A percentile compares a stretch with the other conserved stretches of the same genome.
Conservation (phyloP, 257 asterid species). For the Salvia miltiorrhiza region DNA sequence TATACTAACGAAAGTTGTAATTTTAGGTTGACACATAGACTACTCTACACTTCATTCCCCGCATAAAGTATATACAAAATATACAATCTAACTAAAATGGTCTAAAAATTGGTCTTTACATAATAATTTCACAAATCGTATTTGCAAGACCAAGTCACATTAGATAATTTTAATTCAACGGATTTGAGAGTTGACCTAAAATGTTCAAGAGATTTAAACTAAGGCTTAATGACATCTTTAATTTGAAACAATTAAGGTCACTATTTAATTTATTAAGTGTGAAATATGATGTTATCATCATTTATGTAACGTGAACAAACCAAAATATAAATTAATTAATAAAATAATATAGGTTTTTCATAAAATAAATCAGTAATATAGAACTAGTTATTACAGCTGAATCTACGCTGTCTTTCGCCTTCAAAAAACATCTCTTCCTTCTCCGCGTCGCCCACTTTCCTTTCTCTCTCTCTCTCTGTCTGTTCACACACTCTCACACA, state of each 20-base stretch:
- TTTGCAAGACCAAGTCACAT: too few relatives aligned
- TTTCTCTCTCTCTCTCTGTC: constrained; percentile 1
- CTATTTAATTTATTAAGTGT: background rate
- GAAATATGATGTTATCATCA: background rate
- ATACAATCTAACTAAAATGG: too few relatives aligned
- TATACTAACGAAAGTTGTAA: background rate
- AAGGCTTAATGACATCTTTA: background rate
- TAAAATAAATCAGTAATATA: too few relatives aligned
- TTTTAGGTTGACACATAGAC: too few relatives aligned
- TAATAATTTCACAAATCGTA: too few relatives aligned
- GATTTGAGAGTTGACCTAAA: background rate
- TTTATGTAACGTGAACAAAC: background rate
- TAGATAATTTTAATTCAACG: too few relatives aligned
- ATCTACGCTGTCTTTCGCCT: constrained; percentile 41
- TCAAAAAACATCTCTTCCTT: constrained; percentile 5
- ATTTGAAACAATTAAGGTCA: background rate
- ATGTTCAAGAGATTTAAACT: background rate
- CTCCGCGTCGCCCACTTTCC: constrained; percentile 44
- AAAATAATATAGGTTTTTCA: background rate
- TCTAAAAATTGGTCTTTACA: too few relatives aligned
- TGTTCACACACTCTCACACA: constrained; percentile 4
- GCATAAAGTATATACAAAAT: too few relatives aligned
- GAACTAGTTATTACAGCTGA: constrained; percentile 38
- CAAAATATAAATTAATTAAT: background rate
- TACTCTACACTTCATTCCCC: too few relatives aligned